Conservation (phyloP, 257 asterid species). For the Penstemon barbatus region DNA sequence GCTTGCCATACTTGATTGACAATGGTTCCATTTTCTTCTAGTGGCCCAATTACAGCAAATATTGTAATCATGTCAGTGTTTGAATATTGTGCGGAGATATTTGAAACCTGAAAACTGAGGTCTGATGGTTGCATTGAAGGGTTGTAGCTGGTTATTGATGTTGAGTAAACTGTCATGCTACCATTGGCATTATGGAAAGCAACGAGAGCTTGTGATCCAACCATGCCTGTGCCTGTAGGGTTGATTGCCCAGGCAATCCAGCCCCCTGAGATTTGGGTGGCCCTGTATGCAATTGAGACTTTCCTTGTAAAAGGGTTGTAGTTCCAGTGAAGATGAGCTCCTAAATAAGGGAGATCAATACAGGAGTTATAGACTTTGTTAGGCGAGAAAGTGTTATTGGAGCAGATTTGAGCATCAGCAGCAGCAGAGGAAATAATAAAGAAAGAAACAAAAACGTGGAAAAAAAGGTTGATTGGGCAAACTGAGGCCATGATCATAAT, state of each 20-base stretch:
- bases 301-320: conserved; percentile 34
- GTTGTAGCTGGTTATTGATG: conserved; percentile 43
- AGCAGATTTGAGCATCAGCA: conserved; percentile 33
- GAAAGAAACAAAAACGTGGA: conserved; percentile 22
- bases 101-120: conserved; percentile 40
- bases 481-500: conserved; percentile 29
- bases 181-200: conserved; percentile 49
- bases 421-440: conserved; percentile 19
- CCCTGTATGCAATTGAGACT: conserved; percentile 47
- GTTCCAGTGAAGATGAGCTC: conserved; percentile 49
- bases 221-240: conserved; percentile 62
- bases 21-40: conserved; percentile 28
- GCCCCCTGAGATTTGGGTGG: conserved; percentile 41
- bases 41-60: conserved; percentile 47
- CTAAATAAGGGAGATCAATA: conserved; percentile 40
- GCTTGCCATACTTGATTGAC: conserved; percentile 56
- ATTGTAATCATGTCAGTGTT: conserved; percentile 41
- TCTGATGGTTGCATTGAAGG: conserved; percentile 35
- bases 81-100: conserved; percentile 42
- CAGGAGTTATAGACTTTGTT: conserved; percentile 34
- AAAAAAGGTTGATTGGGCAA: conserved; percentile 12
- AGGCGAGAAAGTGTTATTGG: conserved; percentile 37
- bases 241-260: conserved; percentile 83
- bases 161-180: conserved; percentile 40
- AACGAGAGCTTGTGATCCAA: conserved; percentile 62